A percentile compares a stretch with the other conserved stretches of the same genome.
phyloP scores from a whole-genome alignment of 2,329 filamentous ascomycete genomes.

The Stachybotrys chartarum region DNA sequence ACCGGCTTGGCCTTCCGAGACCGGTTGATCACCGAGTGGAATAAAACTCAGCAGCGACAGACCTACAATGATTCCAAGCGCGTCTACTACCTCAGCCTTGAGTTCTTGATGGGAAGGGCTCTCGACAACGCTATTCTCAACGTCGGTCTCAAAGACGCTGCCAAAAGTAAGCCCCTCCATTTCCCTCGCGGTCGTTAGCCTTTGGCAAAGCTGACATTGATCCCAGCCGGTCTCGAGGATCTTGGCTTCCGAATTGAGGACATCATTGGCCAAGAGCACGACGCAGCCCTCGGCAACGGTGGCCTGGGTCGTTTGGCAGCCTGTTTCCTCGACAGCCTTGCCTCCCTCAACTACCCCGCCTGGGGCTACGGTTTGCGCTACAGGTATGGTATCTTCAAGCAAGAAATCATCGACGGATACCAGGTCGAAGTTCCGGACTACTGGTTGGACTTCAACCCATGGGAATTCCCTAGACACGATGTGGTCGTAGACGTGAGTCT shows the following conservation, averaged over 20 bases:
- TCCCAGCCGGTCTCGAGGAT: constrained; percentile 69
- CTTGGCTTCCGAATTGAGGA: constrained; percentile 97
- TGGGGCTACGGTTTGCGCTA: constrained; percentile 98
- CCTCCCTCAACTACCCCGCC: constrained; percentile 88
- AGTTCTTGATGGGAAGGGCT: constrained; percentile 95
- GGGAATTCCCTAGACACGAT: constrained; percentile 96
- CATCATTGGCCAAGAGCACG: constrained; percentile 88
- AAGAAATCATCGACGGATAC: constrained; percentile 96
- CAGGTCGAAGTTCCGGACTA: constrained; percentile 98
- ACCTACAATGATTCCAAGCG: constrained; percentile 87
- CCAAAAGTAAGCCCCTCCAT: constrained; percentile 53
- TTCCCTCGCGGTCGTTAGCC: background rate
- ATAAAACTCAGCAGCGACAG: constrained; percentile 94
- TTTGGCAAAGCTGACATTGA: constrained; percentile 8
- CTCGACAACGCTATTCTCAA: constrained; percentile 99
- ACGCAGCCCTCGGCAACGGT: constrained; percentile 92
- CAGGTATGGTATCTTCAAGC: constrained; percentile 97
- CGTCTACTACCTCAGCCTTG: constrained; percentile 93
- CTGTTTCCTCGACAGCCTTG: constrained; percentile 94
- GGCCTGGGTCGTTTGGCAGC: constrained; percentile 91
- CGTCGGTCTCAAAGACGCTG: constrained; percentile 77
- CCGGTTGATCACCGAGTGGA: constrained; percentile 91
- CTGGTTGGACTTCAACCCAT: constrained; percentile 98
- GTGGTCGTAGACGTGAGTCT: constrained; percentile 73
- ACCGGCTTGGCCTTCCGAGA: constrained; percentile 90